Percentiles rank a stretch among this genome's conserved stretches.
Evolutionary conservation across 2,329 filamentous ascomycete species (phyloP).

Genomic region (Xylaria sp.): DNA sequence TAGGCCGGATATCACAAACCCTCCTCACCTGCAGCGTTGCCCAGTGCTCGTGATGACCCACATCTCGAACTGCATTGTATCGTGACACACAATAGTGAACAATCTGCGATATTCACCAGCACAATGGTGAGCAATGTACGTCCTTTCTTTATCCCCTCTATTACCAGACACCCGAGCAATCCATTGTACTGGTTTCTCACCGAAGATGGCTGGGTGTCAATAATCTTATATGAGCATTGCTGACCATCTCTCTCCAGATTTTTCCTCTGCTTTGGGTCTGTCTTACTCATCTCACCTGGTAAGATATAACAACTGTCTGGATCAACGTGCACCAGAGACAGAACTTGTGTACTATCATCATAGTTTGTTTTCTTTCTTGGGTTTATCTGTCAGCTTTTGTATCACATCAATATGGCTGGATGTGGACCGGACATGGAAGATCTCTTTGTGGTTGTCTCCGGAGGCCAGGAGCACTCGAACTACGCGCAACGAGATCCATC

Average conservation of each 20-base stretch:
- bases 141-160: background rate
- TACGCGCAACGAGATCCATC: background rate
- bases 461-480: background rate
- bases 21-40: no score
- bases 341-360: background rate
- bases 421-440: background rate
- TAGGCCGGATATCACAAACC: no score
- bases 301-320: background rate
- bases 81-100: constrained; percentile 7
- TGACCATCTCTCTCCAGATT: background rate
- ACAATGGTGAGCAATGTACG: background rate
- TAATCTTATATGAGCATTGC: background rate
- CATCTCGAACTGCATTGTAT: background rate
- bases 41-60: constrained; percentile 4
- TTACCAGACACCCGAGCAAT: background rate
- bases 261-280: background rate
- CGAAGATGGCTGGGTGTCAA: background rate
- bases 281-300: background rate
- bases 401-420: background rate
- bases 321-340: background rate
- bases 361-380: background rate
- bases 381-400: background rate
- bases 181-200: background rate
- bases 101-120: background rate
- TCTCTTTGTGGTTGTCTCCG: background rate